Evolutionary conservation across 2,329 filamentous ascomycete species (phyloP), one percentile per base, ranked within the genome.

Genomic region (Trichothecium roseum): DNA sequence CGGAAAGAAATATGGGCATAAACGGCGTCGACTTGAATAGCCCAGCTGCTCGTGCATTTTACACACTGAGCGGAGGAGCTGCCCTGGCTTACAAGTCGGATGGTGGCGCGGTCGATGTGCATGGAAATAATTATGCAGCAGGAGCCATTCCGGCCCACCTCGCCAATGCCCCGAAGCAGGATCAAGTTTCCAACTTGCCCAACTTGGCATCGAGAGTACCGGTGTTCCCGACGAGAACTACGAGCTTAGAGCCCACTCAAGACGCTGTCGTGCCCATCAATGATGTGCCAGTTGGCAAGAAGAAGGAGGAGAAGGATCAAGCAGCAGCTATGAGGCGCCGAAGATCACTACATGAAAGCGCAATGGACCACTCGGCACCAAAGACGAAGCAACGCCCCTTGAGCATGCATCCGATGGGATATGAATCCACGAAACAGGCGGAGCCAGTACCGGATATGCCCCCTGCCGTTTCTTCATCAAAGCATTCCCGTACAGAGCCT

Each of bases 1-100:
- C 74, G 2, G 73, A 78, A 42, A 63, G 77, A 24, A 81, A 81
- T 41, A 57, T 74, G 31, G 53, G 50, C 4, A 49, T 57, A 17
- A 66, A 60, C 16, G 45, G 48, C 2, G 24, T 51, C 26, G 44
- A 59, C 35, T 40, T 62, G 5, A 44, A 52, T 7, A 59, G 57
- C 3, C 37, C 48, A 9, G 54, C 53, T 9, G 54, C 57, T 1
- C 51, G 53, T 18, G 53, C 55, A 3, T 62, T 59, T 20, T 61
- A 64, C 40, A 46, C 55, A 8, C 14, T 39, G 13, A 39, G 34
- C 7, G 37, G 37, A 9, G 37, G 37, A 10, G 34, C 14, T 5
- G 29, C 34, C 13, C 34, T 39, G 8, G 37, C 34, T n/a, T 39
- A 36, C 28, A 36, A 36, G 30, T 36, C 30, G 8, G 37, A 39